Evolutionary conservation across 495 filamentous ascomycete genomes (phyloP), one percentile per base, ranked within the genome.

Genomic region (Lichenothelia convexa): DNA sequence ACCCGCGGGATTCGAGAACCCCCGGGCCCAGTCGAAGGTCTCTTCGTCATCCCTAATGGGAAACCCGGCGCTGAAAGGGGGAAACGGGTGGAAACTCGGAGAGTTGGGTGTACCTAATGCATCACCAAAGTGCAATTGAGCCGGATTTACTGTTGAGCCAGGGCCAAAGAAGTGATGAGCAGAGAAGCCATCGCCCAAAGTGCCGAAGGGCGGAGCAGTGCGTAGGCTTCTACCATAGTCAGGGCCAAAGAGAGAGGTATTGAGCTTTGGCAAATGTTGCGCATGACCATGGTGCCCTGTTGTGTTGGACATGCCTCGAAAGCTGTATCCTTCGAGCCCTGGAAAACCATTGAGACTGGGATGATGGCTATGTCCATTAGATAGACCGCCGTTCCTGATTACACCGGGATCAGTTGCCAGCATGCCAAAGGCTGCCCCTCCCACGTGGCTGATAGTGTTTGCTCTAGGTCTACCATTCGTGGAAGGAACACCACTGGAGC

Each of bases 391-490:
- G 29, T 58, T 56, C n/a, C 67, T 54, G 5, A 59, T 65, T 35
- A 75, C 62, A 12, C 61, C 62, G 15, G 70, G 61, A 45, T 70
- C 74, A 20, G 29, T 70, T 2, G 43, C 67, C 39, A 80, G 62
- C 44, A 87, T 63, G 38, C 76, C 74, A 49, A 93, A 64, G 20
- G 80, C 71, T 33, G 71, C 61, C 21, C 67, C 71, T 54, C 94
- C 91, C 33, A 95, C 72, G 57, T 95, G 91, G 53, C 86, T 87
- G 51, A 95, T 93, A 21, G 89, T 99, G 48, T 95, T 94, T 21
- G 91, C 91, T 40, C 89, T 65, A 12, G 89, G 91, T 39, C 91
- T 71, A 75, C 89, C 85, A 11, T 65, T 61, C 38, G 62, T 64
- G 41, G 63, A 62, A 22, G 56, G 59, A 24, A 60, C 52, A 4